A percentile compares a stretch with the other conserved stretches of the same genome.
Evolutionary conservation across 148 eudicot species (phyloP).

Genomic region (Oxyria digyna): DNA sequence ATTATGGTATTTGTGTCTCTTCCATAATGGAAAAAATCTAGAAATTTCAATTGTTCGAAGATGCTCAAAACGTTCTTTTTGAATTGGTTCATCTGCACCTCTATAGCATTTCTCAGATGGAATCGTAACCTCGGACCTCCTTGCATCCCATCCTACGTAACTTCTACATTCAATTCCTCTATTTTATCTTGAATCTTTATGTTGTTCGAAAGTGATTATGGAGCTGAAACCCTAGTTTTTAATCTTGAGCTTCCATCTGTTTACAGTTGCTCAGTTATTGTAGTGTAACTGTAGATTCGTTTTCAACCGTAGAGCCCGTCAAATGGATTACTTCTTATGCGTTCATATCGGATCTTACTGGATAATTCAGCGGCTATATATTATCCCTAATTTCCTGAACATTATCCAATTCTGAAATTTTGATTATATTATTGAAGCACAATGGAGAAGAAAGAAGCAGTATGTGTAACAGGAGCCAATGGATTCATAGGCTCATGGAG

Average conservation of each 20-base stretch:
- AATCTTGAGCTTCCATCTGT: not conserved
- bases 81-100: too few species aligned
- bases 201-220: too few species aligned
- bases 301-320: not conserved
- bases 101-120: too few species aligned
- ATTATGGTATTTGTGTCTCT: too few species aligned
- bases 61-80: too few species aligned
- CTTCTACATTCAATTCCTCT: too few species aligned
- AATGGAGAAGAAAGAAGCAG: constrained; percentile 13
- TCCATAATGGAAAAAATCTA: too few species aligned
- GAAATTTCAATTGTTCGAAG: too few species aligned
- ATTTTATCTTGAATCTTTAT: too few species aligned
- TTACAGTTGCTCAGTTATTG: not conserved
- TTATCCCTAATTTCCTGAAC: not conserved
- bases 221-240: not conserved
- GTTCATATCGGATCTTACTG: too few species aligned
- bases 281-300: not conserved
- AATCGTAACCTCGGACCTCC: too few species aligned
- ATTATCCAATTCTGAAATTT: not conserved
- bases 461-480: constrained; percentile 84
- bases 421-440: not conserved
- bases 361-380: not conserved
- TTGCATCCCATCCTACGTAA: too few species aligned
- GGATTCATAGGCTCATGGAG: constrained; percentile 84
- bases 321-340: not conserved